These are phyloP conservation scores for Hemisphaericaspora subhashii DNA, from an alignment of 1,139 yeast genomes.

Conservation along the genomic window DNA sequence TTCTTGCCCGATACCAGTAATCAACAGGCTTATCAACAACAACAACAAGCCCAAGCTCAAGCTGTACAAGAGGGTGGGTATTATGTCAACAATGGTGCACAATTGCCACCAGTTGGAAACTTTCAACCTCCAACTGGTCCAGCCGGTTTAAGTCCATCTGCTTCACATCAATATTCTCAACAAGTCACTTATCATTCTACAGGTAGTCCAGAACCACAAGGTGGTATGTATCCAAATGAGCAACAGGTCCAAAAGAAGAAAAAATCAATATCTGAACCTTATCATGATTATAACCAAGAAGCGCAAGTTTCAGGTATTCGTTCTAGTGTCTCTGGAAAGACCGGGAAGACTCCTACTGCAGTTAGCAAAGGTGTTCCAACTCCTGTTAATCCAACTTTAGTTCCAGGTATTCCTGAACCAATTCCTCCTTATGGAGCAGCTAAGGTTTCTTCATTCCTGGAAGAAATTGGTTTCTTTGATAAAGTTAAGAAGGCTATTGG, in stretches of 20 bases:
- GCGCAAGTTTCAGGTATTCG: slow-evolving; percentile 58
- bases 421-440: slow-evolving; percentile 60
- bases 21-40: slow-evolving; percentile 24
- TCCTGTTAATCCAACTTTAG: slow-evolving; percentile 59
- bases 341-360: slow-evolving; percentile 10
- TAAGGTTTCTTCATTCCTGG: slow-evolving; percentile 63
- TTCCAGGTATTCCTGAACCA: slow-evolving; percentile 87
- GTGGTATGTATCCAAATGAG: slow-evolving; percentile 12
- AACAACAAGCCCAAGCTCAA: slow-evolving; percentile 8
- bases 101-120: slow-evolving; percentile 93
- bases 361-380: slow-evolving; percentile 17
- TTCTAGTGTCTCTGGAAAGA: slow-evolving; percentile 22
- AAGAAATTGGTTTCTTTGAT: slow-evolving; percentile 88
- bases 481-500: slow-evolving; percentile 88
- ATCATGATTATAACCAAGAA: slow-evolving; percentile 42
- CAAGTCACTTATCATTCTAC: slow-evolving; percentile 17
- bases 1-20: slow-evolving; percentile 88
- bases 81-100: slow-evolving; percentile 36
- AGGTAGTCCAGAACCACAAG: slow-evolving; percentile 18
- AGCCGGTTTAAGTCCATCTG: slow-evolving; percentile 28
- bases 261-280: slow-evolving; percentile 32
- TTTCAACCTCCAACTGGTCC: slow-evolving; percentile 76
- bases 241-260: slow-evolving; percentile 23
- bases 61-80: slow-evolving; percentile 14
- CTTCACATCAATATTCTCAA: slow-evolving; percentile 15